These are phyloP conservation scores for Yarrowia sp. DNA, from an alignment of 805 yeast genomes.

Conservation along the genomic window DNA sequence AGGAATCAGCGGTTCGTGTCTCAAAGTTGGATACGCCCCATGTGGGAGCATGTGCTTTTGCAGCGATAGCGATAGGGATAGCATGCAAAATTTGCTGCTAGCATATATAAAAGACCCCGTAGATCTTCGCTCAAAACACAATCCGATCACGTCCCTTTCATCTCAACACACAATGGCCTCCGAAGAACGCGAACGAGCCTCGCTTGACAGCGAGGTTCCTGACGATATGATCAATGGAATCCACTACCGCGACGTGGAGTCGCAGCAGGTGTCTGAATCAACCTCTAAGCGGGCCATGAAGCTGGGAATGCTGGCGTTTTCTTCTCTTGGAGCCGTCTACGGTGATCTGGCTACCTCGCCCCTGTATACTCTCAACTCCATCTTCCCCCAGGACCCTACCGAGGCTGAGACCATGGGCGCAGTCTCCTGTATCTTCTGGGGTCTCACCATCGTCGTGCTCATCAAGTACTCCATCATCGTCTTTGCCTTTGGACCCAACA, in stretches of 20 bases:
- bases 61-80: background rate
- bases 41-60: background rate
- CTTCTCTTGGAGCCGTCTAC: conserved; percentile 60
- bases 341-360: conserved; percentile 39
- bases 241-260: conserved; percentile 9
- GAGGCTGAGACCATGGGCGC: conserved; percentile 16
- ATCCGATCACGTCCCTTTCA: no score
- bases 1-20: background rate
- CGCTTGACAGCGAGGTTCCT: background rate
- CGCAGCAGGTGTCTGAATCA: background rate
- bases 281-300: conserved; percentile 11
- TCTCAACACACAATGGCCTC: background rate
- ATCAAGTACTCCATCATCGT: conserved; percentile 53
- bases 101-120: background rate
- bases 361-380: conserved; percentile 19
- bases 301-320: conserved; percentile 39
- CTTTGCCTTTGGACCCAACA: conserved; percentile 52
- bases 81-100: background rate
- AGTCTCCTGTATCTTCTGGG: conserved; percentile 48
- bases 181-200: conserved; percentile 1
- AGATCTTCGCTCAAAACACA: no score
- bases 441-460: conserved; percentile 53
- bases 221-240: conserved; percentile 11
- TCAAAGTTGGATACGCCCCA: background rate
- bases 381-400: conserved; percentile 2